These are phyloP conservation scores for Wickerhamiella spandovensis DNA, from an alignment of 805 yeast genomes.

Conservation along the genomic window DNA sequence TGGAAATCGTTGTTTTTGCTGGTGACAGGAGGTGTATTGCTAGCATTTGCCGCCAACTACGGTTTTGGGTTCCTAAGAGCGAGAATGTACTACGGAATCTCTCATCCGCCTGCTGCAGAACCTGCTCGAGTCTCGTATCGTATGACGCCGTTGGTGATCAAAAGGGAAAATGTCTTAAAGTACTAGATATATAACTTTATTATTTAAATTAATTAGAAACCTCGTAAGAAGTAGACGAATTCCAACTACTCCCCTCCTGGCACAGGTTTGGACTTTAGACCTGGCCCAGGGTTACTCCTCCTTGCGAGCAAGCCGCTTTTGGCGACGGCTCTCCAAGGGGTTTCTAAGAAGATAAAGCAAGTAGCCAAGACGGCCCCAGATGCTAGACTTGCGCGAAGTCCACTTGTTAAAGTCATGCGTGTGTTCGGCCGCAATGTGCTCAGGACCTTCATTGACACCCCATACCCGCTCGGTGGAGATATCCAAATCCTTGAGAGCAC, in stretches of 20 bases:
- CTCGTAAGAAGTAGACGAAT: too few species aligned
- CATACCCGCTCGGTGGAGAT: constrained; percentile 16
- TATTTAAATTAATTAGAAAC: neutral
- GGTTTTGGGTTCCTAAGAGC: constrained; percentile 18
- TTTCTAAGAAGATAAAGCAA: neutral
- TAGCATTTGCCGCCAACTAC: constrained; percentile 14
- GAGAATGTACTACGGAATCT: constrained; percentile 4
- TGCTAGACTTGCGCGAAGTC: neutral
- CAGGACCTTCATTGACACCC: constrained; percentile 21
- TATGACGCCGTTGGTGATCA: neutral
- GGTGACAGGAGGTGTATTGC: constrained; percentile 1
- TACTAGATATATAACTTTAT: neutral
- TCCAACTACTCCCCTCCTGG: too few species aligned
- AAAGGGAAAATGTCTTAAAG: neutral
- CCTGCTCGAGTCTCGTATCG: neutral
- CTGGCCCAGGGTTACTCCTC: neutral
- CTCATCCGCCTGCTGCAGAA: neutral
- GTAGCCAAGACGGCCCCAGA: constrained; percentile 3
- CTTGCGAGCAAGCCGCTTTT: neutral
- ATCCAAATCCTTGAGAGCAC: constrained; percentile 11
- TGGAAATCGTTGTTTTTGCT: constrained; percentile 17
- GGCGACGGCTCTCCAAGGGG: constrained; percentile 2
- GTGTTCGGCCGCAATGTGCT: constrained; percentile 13
- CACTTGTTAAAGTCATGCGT: constrained; percentile 5
- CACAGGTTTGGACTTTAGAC: too few species aligned